Base-by-base conservation (phyloP, 2,329 filamentous ascomycete genomes). In the Neopestalotiopsis sp. region DNA sequence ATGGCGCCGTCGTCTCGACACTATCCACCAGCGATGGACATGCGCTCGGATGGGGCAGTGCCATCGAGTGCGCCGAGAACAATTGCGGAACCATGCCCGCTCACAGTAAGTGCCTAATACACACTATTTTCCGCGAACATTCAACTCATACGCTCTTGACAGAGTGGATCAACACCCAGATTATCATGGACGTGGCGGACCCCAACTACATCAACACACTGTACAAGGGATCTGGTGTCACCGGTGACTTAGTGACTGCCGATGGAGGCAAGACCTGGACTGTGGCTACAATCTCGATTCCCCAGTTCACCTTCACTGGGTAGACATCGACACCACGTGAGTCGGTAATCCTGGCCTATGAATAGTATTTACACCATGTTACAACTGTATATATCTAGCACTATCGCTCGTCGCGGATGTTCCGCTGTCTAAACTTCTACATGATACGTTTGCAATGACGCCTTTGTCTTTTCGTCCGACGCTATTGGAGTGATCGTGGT, bases 191-290 rank as follows among this genome's bases (percentile, higher is more conserved):
- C 28, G 63, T 65, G 1, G 72, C 72, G 2, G 77, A 84, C 72
- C 76, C 78, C 56, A 71, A 80, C 67, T 84, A 83, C 70, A 78
- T 76, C 67, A 73, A 80, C 66, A 84, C 82, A 17, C 52, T 81
- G 60, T 73, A 30, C 17, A 79, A 81, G 71, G 78, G 77, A 14
- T 69, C 75, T 4, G 82, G 81, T 5, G 81, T 81, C n/a, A 82
- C 79, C 10, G 82, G 80, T 7, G 75, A 80, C 9, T 77, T 84
- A 78, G 73, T 75, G 42, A 84, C 81, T 5, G 74, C 64, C 13
- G 82, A 84, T 67, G 77, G 77, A 38, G 82, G 82, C 7, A 80
- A 80, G 72, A 84, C 81, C 4, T 84, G 82, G 82, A 81, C 75
- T n/a, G 78, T 83, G 34, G 78, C 70, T 32, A 79, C 76, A 10